phyloP scores from a whole-genome alignment of 805 yeast genomes.

The Lipomyces orientalis region DNA sequence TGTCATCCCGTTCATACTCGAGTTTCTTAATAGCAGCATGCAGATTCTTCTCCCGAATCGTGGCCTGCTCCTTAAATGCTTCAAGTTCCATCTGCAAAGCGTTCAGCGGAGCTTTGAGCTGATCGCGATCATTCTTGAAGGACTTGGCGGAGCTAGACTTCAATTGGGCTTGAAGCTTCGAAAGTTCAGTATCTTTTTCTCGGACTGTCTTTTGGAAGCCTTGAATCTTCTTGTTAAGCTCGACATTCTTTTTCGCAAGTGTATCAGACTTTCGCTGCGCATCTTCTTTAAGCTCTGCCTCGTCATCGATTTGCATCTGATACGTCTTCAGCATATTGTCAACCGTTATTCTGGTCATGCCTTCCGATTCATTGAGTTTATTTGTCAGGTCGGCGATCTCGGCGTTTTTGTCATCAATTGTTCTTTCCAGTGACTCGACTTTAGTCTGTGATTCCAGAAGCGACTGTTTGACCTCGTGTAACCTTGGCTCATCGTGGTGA shows the following conservation, averaged over 20 bases:
- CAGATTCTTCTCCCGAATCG: neutral
- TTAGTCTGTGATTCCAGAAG: conserved; percentile 3
- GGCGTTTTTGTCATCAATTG: neutral
- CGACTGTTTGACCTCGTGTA: neutral
- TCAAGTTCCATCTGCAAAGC: conserved; percentile 17
- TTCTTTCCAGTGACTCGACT: neutral
- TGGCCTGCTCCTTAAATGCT: neutral
- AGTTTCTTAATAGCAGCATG: neutral
- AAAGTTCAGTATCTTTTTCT: conserved; percentile 9
- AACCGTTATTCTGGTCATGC: neutral
- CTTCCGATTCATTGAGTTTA: neutral
- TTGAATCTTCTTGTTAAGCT: conserved; percentile 10
- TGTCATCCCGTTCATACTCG: conserved; percentile 14
- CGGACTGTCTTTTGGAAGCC: conserved; percentile 12
- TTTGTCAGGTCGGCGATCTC: conserved; percentile 2
- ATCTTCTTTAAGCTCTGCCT: conserved; percentile 24
- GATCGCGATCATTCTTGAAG: neutral
- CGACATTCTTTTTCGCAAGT: conserved; percentile 18
- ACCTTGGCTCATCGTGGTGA: neutral
- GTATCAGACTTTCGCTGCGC: conserved; percentile 29
- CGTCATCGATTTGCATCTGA: conserved; percentile 21
- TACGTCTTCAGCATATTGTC: neutral
- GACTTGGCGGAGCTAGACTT: neutral
- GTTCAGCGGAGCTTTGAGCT: conserved; percentile 13
- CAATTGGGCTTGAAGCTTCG: neutral